phyloP scores from a whole-genome alignment of 148 eudicot species.

The Talinum fruticosum region DNA sequence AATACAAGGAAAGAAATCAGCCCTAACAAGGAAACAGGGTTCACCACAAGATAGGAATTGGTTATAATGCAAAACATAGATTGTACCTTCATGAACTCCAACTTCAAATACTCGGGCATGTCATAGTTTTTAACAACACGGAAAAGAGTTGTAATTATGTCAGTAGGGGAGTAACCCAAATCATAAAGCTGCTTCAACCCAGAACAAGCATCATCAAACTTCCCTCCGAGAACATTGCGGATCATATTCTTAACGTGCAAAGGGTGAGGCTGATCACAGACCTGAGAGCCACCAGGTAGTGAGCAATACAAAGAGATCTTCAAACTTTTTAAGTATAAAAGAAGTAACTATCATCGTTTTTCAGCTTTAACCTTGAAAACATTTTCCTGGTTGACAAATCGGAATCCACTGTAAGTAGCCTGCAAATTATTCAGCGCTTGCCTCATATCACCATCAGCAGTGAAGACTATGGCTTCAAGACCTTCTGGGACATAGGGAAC shows the following conservation, averaged over 20 bases:
- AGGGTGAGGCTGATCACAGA: conserved; percentile 99
- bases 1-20: conserved; percentile 4
- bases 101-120: conserved; percentile 90
- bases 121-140: conserved; percentile 94
- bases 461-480: conserved; percentile 92
- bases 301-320: neutral
- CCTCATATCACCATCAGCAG: conserved; percentile 99
- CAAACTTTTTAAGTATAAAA: neutral
- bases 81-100: conserved; percentile 94
- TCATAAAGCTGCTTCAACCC: conserved; percentile 90
- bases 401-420: conserved; percentile 90
- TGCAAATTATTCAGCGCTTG: conserved; percentile 95
- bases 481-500: conserved; percentile 88
- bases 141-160: conserved; percentile 94
- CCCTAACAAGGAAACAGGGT: neutral
- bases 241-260: conserved; percentile 93
- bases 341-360: neutral
- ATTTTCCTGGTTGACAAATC: conserved; percentile 96
- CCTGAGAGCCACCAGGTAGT: conserved; percentile 42
- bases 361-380: conserved; percentile 72
- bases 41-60: neutral
- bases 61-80: neutral
- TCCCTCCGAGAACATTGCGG: conserved; percentile 76
- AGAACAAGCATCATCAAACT: conserved; percentile 83
- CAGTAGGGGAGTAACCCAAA: conserved; percentile 96